Base-by-base conservation (phyloP, 768 basidiomycete genomes). In the Russula brevipes region DNA sequence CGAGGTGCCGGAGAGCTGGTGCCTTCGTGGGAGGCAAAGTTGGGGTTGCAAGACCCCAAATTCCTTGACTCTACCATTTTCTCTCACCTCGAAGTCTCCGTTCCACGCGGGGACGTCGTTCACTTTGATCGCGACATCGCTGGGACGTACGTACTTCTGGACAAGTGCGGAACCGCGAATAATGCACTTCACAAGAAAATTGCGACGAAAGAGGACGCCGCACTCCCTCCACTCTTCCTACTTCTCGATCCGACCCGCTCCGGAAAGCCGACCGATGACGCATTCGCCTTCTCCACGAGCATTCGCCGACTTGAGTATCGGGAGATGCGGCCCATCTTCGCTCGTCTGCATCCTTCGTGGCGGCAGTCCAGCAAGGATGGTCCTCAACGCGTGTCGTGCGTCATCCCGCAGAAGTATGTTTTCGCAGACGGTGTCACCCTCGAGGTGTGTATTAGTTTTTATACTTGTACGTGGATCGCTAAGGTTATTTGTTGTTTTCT, bases 111-210 rank as follows among this genome's bases (percentile, higher is more conserved):
- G 6, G 77, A 81, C 33, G 70, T 76, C 8, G 61, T 70, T 1
- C 72, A 76, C 58, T 81, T 91, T 36, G 94, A 96, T 72, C 85
- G 88, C 51, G 84, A 91, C 70, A 86, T 97, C 50, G 85, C 87
- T 6, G 95, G 95, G 5, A 77, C 76, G 1, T 98, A 97, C 71
- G 74, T 76, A 31, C 84, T 94, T 53, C 77, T 94, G 57, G 87
- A 90, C 66, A 88, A 87, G 71, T 98, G 95, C 61, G 94, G 94
- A 7, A 92, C 91, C 2, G 92, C 95, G 8, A 92, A 89, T 71
- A 81, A 82, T 31, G 88, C 89, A 24, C 77, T 98, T 52, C 93
- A 96, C 74, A 86, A 83, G 73, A 86, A 82, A 66, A 71, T 78
- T 30, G 54, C 72, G 16, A 73, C 73, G 10, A 59, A 72, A 0